Conservation (phyloP, 495 filamentous ascomycete species). For the Aspergillus homomorphus region DNA sequence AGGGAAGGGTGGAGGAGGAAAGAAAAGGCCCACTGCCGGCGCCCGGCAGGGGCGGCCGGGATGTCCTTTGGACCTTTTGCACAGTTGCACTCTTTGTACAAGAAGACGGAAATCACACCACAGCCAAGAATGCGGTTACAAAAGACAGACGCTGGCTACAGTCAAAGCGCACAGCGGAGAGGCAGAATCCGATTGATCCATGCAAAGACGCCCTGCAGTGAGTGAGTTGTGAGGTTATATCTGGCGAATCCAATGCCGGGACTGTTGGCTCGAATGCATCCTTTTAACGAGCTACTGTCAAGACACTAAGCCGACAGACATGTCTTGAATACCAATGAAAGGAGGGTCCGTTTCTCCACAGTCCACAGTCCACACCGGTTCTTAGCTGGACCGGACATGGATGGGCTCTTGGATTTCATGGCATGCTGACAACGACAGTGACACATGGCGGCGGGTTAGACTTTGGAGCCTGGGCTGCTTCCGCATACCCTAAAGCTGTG, state of each 20-base stretch:
- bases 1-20: no score
- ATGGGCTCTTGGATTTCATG: no score
- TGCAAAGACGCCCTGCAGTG: neutral
- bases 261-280: neutral
- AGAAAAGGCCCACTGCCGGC: neutral
- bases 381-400: no score
- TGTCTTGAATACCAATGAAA: neutral
- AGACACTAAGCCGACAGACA: neutral
- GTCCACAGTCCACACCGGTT: no score
- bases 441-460: no score
- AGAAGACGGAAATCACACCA: neutral
- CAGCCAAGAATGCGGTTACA: neutral
- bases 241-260: neutral
- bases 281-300: neutral
- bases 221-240: neutral
- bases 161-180: neutral
- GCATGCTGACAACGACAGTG: no score
- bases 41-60: neutral
- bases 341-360: no score
- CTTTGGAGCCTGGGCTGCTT: no score
- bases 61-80: neutral
- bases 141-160: neutral
- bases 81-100: neutral
- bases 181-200: neutral
- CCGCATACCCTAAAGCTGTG: no score